phyloP scores from a whole-genome alignment of 139 green algal genomes.

The Chlorella sp. region DNA sequence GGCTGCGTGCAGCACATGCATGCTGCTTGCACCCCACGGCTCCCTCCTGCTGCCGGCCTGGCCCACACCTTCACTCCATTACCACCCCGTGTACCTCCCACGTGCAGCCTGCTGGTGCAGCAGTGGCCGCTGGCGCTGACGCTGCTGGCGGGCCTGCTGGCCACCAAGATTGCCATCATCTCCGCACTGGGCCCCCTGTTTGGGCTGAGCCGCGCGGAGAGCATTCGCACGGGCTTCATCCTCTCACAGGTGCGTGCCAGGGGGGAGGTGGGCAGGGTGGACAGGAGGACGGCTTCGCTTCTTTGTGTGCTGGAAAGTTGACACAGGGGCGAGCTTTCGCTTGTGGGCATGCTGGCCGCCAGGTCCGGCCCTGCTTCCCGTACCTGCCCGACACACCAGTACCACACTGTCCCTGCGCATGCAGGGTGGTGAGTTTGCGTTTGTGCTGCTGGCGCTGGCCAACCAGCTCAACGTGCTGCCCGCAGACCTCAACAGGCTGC shows the following conservation, averaged over 20 bases:
- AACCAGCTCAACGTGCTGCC: constrained; percentile 84
- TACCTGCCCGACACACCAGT: no score
- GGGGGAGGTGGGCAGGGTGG: background rate
- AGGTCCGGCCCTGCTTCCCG: no score
- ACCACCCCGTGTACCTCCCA: background rate
- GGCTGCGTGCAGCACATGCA: no score
- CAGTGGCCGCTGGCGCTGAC: constrained; percentile 77
- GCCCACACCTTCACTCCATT: no score
- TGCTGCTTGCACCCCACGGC: no score
- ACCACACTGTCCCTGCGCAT: background rate
- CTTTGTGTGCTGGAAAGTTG: background rate
- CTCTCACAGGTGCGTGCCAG: constrained; percentile 53
- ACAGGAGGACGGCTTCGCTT: background rate
- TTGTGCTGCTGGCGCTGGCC: constrained; percentile 94
- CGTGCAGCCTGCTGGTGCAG: constrained; percentile 60
- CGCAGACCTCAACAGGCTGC: constrained; percentile 87
- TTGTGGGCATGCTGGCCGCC: no score
- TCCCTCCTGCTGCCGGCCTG: no score
- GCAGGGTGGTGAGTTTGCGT: constrained; percentile 99
- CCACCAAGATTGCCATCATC: constrained; percentile 90
- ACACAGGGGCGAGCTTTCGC: no score
- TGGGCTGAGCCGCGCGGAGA: constrained; percentile 82
- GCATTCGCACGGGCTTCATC: constrained; percentile 88
- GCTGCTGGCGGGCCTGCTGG: constrained; percentile 84
- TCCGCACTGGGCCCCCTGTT: constrained; percentile 72